These are phyloP conservation scores for Corchorus olitorius DNA, from an alignment of 345 rosid genomes.

Conservation along the genomic window DNA sequence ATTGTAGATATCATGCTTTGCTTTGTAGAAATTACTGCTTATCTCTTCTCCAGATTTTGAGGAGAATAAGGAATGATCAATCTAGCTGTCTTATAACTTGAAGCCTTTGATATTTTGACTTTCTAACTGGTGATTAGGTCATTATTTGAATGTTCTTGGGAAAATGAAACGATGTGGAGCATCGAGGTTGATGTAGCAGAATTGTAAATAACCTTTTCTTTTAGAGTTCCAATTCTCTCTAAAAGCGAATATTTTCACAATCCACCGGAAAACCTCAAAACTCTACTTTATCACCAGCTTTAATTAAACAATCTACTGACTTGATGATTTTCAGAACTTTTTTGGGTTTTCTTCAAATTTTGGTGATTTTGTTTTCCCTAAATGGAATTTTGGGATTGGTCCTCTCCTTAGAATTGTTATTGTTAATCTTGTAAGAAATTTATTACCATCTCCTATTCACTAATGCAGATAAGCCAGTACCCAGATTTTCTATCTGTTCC, in stretches of 20 bases:
- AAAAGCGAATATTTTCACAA: neutral
- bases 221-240: neutral
- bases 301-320: neutral
- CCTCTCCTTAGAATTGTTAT: neutral
- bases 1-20: neutral
- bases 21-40: neutral
- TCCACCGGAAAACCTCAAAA: too few relatives aligned
- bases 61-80: neutral
- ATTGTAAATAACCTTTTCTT: neutral
- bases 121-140: neutral
- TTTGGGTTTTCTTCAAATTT: neutral
- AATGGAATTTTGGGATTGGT: neutral
- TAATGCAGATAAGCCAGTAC: neutral
- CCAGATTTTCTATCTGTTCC: neutral
- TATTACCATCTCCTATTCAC: neutral
- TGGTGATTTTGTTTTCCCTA: neutral
- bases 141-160: neutral
- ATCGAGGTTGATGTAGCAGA: neutral
- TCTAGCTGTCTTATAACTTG: neutral
- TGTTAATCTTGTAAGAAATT: neutral
- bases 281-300: neutral
- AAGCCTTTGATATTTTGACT: neutral
- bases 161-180: neutral
- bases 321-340: neutral
- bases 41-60: neutral